Evolutionary conservation across 2,329 filamentous ascomycete species (phyloP), one percentile per base, ranked within the genome.

Genomic region (Ceratocystis harringtonii): DNA sequence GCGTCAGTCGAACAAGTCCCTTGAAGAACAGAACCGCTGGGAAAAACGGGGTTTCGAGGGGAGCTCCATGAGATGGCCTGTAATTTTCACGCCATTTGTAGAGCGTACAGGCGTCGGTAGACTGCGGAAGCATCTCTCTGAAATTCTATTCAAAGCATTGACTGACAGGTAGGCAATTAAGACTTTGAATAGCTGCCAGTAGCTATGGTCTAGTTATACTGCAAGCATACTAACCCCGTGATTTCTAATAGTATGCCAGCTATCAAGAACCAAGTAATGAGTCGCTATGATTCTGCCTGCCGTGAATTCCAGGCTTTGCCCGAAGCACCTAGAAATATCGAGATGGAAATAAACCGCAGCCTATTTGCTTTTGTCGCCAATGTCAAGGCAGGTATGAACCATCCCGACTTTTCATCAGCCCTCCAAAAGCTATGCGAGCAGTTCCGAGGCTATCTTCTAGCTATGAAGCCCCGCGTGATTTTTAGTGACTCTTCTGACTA

Each of bases 271-370:
- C 85, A 84, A 61, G 76, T 83, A 0, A 75, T 79, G 3, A 69
- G 70, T 0, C 76, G 81, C 4, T 78, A 88, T 0, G 68, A 73
- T 0, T 72, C 77, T 0, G 82, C 91, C 1, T 76, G 83, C 1
- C 69, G 71, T 0, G 76, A 87, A 65, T 78, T 95, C 0, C 69
- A 72, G 0, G 75, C 74, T 0, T 79, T 92, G 0, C 88, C 88
- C 0, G 86, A 89, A 45, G 80, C 89, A 0, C 86, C 87, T 0
- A 74, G 77, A 0, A 89, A 90, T 55, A 81, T 90, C 0, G 80
- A 85, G n/a, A 77, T 85, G 0, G 82, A 85, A 8, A 79, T 95
- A 0, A 80, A 80, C 22, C 79, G 80, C 1, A 81, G 83, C 10
- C 72, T 92, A 0, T 76, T 78, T 12, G 76, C 75, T 0, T 85